A percentile compares a stretch with the other conserved stretches of the same genome.
phyloP scores from a whole-genome alignment of 345 rosid genomes.

The Camelina neglecta region DNA sequence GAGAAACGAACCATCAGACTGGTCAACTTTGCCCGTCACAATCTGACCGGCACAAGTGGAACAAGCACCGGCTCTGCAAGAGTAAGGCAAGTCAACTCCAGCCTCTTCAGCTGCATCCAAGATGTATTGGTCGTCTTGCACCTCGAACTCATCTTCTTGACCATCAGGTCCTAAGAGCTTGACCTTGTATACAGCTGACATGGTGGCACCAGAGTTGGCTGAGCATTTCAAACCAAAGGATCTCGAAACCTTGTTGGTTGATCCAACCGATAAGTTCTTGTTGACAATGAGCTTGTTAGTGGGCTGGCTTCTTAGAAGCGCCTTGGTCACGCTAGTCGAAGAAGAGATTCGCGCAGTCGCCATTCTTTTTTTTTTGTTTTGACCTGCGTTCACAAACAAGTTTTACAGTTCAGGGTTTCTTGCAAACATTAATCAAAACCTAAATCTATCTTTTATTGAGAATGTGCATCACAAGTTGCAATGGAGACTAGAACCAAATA shows the following conservation, averaged over 20 bases:
- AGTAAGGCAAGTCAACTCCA: constrained; percentile 82
- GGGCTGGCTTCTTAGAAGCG: constrained; percentile 48
- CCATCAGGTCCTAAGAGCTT: constrained; percentile 79
- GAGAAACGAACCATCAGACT: constrained; percentile 82
- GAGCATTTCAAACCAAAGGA: constrained; percentile 68
- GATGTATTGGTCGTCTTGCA: constrained; percentile 62
- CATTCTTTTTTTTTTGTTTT: constrained; percentile 43
- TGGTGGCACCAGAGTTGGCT: constrained; percentile 48
- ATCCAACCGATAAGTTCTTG: constrained; percentile 51
- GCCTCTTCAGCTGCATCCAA: constrained; percentile 84
- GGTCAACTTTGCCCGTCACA: constrained; percentile 68
- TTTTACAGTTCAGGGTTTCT: neutral
- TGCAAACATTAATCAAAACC: neutral
- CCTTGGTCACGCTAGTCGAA: constrained; percentile 53
- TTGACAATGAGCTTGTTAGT: constrained; percentile 36
- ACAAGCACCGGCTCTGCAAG: constrained; percentile 95
- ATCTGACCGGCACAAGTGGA: constrained; percentile 81
- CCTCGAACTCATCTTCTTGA: constrained; percentile 64
- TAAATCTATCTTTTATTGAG: neutral
- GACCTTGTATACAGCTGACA: constrained; percentile 69
- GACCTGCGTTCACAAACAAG: constrained; percentile 26
- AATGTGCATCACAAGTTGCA: constrained; percentile 36
- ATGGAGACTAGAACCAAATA: constrained; percentile 41
- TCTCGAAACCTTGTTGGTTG: constrained; percentile 54
- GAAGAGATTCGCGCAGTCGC: constrained; percentile 52